Conservation (phyloP, 108 stramenopile genomes). For the Licmophora abbreviata region DNA sequence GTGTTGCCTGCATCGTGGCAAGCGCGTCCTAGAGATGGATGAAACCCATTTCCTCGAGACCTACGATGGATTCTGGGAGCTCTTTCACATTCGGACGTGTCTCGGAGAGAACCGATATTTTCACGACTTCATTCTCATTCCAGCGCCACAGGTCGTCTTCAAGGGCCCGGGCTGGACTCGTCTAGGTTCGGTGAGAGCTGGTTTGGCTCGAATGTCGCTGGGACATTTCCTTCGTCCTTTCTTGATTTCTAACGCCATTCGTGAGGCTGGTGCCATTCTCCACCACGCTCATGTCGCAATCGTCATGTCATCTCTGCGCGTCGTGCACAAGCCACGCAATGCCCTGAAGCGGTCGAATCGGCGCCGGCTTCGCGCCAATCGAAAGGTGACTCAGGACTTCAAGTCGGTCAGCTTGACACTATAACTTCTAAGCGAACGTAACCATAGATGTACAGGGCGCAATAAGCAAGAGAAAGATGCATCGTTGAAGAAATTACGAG, state of each 20-base stretch:
- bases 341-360: no score
- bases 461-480: no score
- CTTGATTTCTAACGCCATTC: not conserved
- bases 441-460: no score
- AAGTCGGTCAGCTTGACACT: no score
- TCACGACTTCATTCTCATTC: conserved; percentile 23
- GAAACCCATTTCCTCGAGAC: conserved; percentile 21
- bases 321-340: no score
- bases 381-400: no score
- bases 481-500: no score
- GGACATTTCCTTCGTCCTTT: not conserved
- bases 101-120: conserved; percentile 4
- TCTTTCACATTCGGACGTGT: conserved; percentile 10
- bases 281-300: conserved; percentile 1
- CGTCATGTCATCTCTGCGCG: no score
- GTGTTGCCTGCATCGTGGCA: conserved; percentile 28
- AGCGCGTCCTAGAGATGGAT: conserved; percentile 26
- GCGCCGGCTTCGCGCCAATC: no score
- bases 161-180: not conserved
- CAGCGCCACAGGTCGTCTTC: not conserved
- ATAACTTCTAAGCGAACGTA: no score
- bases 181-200: not conserved
- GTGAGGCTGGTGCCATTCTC: not conserved
- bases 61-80: conserved; percentile 20
- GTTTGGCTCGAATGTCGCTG: not conserved